Conservation (phyloP, 805 yeast genomes). For the Brettanomyces bruxellensis region DNA sequence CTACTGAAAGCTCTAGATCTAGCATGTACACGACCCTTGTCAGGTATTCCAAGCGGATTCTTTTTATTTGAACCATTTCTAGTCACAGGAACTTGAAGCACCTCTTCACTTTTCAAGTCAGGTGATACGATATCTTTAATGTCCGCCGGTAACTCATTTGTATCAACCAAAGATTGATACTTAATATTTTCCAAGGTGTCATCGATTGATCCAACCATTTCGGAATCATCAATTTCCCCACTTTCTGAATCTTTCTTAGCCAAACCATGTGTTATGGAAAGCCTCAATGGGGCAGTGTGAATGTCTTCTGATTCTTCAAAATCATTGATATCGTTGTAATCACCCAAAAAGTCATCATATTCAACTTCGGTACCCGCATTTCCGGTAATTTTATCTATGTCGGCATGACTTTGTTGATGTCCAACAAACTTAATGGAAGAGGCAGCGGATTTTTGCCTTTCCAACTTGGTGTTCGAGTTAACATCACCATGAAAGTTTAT, state of each 20-base stretch:
- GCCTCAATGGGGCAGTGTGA: constrained; percentile 1
- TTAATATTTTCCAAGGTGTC: background rate
- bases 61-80: too few relatives aligned
- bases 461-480: background rate
- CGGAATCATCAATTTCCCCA: background rate
- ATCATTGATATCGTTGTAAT: constrained; percentile 15
- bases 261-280: background rate
- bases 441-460: constrained; percentile 1
- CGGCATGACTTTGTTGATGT: constrained; percentile 12
- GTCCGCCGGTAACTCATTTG: constrained; percentile 3
- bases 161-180: background rate
- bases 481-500: too few relatives aligned
- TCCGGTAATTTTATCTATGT: constrained; percentile 5
- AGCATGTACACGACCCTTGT: constrained; percentile 4
- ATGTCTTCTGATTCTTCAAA: constrained; percentile 5
- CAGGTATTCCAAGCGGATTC: background rate
- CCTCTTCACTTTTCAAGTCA: background rate
- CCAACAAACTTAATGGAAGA: constrained; percentile 24
- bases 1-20: constrained; percentile 25
- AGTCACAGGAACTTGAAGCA: too few relatives aligned
- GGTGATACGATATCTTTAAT: constrained; percentile 5
- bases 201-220: background rate
- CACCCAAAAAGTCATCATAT: constrained; percentile 19
- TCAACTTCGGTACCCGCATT: background rate
- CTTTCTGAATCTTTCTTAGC: background rate